Percentiles rank a stretch among this genome's conserved stretches.
Evolutionary conservation across 257 asterid genomes (phyloP).

Genomic region (Scutellaria baicalensis): DNA sequence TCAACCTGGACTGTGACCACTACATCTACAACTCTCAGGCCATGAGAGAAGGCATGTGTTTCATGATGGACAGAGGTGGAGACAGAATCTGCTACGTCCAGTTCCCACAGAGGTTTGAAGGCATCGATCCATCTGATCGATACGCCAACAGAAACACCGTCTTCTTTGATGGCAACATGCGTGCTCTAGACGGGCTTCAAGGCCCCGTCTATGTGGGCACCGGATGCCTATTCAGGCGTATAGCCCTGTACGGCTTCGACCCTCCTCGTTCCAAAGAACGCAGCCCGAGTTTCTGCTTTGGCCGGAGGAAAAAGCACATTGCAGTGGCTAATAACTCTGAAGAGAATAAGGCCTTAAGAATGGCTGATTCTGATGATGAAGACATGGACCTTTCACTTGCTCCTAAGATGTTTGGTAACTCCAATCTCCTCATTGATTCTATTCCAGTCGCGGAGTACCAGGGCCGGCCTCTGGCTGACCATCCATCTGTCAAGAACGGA

Average conservation of each 20-base stretch:
- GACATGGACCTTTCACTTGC: conserved; percentile 44
- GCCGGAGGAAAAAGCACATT: conserved; percentile 23
- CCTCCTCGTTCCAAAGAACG: conserved; percentile 65
- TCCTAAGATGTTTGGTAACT: conserved; percentile 63
- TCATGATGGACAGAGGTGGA: conserved; percentile 81
- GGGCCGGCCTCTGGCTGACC: conserved; percentile 74
- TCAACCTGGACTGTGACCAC: conserved; percentile 75
- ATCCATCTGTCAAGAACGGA: conserved; percentile 62
- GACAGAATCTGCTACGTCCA: conserved; percentile 69
- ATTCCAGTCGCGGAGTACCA: conserved; percentile 67
- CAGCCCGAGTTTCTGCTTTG: conserved; percentile 39
- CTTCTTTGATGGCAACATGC: conserved; percentile 69
- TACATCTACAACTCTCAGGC: conserved; percentile 67
- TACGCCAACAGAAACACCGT: conserved; percentile 68
- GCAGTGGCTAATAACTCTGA: conserved; percentile 21
- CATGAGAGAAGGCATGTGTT: conserved; percentile 79
- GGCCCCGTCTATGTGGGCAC: conserved; percentile 76
- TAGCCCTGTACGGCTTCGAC: conserved; percentile 69
- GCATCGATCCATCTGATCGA: conserved; percentile 69
- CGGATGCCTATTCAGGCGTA: conserved; percentile 59
- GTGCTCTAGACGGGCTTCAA: conserved; percentile 75
- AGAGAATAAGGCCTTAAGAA: conserved; percentile 51
- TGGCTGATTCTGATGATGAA: conserved; percentile 62
- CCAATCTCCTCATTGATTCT: conserved; percentile 54
- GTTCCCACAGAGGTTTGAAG: conserved; percentile 71